A percentile compares a stretch with the other conserved stretches of the same genome.
Evolutionary conservation across 768 basidiomycete species (phyloP).

Genomic region (Kwoniella heveanensis): DNA sequence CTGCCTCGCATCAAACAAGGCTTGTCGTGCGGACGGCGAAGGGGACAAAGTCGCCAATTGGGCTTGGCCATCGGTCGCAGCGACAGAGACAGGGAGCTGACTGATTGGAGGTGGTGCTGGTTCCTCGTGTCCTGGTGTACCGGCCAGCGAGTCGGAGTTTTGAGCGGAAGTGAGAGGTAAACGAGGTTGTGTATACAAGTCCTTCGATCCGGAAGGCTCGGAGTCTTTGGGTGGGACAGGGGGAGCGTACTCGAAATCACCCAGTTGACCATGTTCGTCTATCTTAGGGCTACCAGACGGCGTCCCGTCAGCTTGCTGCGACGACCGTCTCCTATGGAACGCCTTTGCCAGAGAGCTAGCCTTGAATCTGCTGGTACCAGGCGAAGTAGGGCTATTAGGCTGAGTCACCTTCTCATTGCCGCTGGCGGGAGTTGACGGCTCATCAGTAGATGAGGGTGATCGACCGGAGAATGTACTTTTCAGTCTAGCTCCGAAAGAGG

Average conservation of each 20-base stretch:
- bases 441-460: constrained; percentile 3
- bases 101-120: background rate
- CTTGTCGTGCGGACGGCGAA: constrained; percentile 36
- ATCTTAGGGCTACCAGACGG: constrained; percentile 13
- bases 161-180: constrained; percentile 1
- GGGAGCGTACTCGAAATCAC: constrained; percentile 12
- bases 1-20: constrained; percentile 28
- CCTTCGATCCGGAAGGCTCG: background rate
- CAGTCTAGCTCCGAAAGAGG: constrained; percentile 19
- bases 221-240: constrained; percentile 31
- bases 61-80: background rate
- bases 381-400: constrained; percentile 16
- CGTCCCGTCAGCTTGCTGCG: constrained; percentile 6
- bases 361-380: constrained; percentile 22
- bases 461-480: constrained; percentile 18
- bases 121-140: constrained; percentile 13
- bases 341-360: constrained; percentile 23
- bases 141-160: background rate
- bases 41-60: constrained; percentile 18
- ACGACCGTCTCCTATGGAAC: constrained; percentile 22
- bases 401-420: background rate
- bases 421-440: constrained; percentile 5
- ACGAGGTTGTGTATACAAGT: constrained; percentile 1
- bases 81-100: no score
- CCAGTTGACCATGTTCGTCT: constrained; percentile 17